phyloP scores from a whole-genome alignment of 345 rosid species.

The Brassica carinata region DNA sequence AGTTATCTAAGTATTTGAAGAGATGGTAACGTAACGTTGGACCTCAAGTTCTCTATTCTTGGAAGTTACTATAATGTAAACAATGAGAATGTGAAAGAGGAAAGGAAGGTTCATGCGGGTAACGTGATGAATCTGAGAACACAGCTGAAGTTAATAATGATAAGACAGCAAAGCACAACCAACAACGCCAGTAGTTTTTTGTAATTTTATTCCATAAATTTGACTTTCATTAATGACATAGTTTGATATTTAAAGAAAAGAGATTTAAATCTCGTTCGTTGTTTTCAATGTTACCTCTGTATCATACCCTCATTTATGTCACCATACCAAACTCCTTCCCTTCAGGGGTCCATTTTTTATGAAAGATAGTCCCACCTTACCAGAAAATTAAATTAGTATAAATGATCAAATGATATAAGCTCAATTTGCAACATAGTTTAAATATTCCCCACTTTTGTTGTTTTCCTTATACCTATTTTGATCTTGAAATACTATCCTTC shows the following conservation, averaged over 20 bases:
- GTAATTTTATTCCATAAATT: not conserved
- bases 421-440: conserved; percentile 16
- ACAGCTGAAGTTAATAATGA: conserved; percentile 22
- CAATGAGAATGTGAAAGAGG: conserved; percentile 30
- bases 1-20: conserved; percentile 16
- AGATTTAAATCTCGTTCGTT: not conserved
- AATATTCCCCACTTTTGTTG: conserved; percentile 9
- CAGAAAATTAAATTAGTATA: not conserved
- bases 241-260: conserved; percentile 5
- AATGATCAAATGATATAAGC: not conserved
- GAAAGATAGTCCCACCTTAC: conserved; percentile 16
- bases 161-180: conserved; percentile 40
- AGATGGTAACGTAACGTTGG: conserved; percentile 26
- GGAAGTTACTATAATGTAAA: not conserved
- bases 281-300: not conserved
- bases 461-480: not conserved
- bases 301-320: conserved; percentile 32
- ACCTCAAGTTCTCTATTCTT: not conserved
- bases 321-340: conserved; percentile 31
- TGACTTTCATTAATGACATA: conserved; percentile 29
- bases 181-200: conserved; percentile 10
- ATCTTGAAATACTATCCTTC: conserved; percentile 1
- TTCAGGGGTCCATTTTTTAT: conserved; percentile 28
- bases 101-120: conserved; percentile 8
- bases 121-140: conserved; percentile 39